A percentile compares a stretch with the other conserved stretches of the same genome.
Conservation (phyloP, 2,329 filamentous ascomycete species). For the Epichloe amarillans region DNA sequence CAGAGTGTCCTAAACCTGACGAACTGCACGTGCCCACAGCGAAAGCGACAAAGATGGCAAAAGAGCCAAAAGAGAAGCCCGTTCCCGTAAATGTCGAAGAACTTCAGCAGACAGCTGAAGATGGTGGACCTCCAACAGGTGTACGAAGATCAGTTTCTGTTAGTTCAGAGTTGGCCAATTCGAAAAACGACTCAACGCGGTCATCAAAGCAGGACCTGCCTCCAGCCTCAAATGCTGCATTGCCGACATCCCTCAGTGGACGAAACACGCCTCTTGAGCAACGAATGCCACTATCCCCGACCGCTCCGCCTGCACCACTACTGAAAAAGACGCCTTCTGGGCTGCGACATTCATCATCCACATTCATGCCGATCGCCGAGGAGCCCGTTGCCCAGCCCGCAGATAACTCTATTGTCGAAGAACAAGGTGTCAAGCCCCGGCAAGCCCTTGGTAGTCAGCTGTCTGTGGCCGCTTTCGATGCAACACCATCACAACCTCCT, state of each 20-base stretch:
- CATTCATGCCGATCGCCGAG: constrained; percentile 31
- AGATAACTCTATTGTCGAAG: constrained; percentile 7
- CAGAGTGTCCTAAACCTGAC: constrained; percentile 58
- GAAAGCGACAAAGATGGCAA: constrained; percentile 6
- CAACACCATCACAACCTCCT: constrained; percentile 2
- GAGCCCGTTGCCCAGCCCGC: constrained; percentile 17
- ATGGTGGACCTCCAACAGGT: constrained; percentile 26
- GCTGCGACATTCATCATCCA: constrained; percentile 4
- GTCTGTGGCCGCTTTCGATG: constrained; percentile 10
- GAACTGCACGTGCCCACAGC: constrained; percentile 35
- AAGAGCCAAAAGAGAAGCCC: constrained; percentile 31
- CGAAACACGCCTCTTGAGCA: constrained; percentile 1
- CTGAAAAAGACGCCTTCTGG: constrained; percentile 16
- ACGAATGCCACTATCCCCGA: neutral
- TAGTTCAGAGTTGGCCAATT: constrained; percentile 12
- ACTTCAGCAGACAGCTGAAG: constrained; percentile 49
- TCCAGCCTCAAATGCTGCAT: constrained; percentile 7
- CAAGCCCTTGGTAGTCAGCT: constrained; percentile 9
- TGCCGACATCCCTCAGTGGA: neutral
- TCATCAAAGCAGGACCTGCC: constrained; percentile 12
- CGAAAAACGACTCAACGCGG: constrained; percentile 5
- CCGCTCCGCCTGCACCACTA: neutral
- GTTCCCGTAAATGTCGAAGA: constrained; percentile 51
- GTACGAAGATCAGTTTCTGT: constrained; percentile 18
- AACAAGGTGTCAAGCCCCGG: constrained; percentile 2